Evolutionary conservation across 106 monocot genomes (phyloP).

Genomic region (Agapanthus africanus): DNA sequence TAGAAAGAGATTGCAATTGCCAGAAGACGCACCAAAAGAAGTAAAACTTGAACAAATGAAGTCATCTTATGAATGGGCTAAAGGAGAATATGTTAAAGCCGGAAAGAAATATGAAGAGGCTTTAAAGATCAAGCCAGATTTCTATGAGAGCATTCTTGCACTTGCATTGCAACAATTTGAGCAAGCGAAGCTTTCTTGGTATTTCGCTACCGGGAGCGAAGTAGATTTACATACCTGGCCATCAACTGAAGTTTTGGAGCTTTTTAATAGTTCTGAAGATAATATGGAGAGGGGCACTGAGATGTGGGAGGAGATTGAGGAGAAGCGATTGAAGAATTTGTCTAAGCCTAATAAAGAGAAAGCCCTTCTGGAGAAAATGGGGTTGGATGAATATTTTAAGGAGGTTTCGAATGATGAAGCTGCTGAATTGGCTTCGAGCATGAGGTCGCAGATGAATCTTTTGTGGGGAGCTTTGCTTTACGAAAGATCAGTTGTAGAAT

Average conservation of each 20-base stretch:
- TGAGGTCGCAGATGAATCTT: slow-evolving; percentile 72
- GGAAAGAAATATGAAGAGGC: slow-evolving; percentile 72
- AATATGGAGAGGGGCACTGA: slow-evolving; percentile 80
- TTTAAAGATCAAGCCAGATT: slow-evolving; percentile 69
- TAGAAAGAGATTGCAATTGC: slow-evolving; percentile 46
- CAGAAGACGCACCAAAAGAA: slow-evolving; percentile 51
- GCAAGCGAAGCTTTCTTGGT: slow-evolving; percentile 84
- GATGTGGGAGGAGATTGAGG: slow-evolving; percentile 77
- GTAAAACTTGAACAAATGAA: slow-evolving; percentile 38
- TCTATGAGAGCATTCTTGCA: slow-evolving; percentile 77
- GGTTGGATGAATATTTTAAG: slow-evolving; percentile 37
- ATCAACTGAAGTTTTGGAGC: slow-evolving; percentile 45
- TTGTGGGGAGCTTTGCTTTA: slow-evolving; percentile 85
- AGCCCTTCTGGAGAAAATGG: slow-evolving; percentile 47
- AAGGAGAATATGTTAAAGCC: slow-evolving; percentile 62
- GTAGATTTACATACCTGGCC: slow-evolving; percentile 47
- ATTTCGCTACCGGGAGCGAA: slow-evolving; percentile 48
- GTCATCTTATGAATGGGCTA: slow-evolving; percentile 66
- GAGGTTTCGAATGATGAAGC: slow-evolving; percentile 64
- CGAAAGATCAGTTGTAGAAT: slow-evolving; percentile 86
- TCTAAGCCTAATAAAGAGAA: slow-evolving; percentile 52
- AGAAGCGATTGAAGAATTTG: slow-evolving; percentile 41
- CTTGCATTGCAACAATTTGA: slow-evolving; percentile 79
- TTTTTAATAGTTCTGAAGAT: slow-evolving; percentile 75
- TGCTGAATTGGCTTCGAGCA: slow-evolving; percentile 55